A percentile compares a stretch with the other conserved stretches of the same genome.
Evolutionary conservation across 176 grass and related monocot species (phyloP).

Genomic region (Eremochloa ophiuroides): DNA sequence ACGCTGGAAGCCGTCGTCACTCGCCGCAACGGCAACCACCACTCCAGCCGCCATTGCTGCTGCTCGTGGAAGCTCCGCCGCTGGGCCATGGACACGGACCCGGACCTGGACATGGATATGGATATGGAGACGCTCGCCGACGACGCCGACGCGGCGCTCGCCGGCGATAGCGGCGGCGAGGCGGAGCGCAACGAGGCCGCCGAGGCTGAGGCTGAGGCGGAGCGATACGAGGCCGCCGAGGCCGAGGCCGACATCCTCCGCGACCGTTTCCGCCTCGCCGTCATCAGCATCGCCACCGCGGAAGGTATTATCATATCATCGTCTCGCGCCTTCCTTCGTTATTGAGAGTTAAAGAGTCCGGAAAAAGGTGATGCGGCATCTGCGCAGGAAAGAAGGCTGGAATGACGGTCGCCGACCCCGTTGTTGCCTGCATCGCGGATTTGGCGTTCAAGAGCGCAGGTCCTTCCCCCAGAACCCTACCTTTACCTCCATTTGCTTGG

Average conservation of each 20-base stretch:
- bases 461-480: conserved; percentile 8
- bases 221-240: conserved; percentile 40
- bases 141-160: background rate
- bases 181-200: conserved; percentile 12
- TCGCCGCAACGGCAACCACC: no score
- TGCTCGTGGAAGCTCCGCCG: background rate
- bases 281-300: conserved; percentile 67
- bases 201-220: background rate
- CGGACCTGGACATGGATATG: conserved; percentile 7
- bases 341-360: background rate
- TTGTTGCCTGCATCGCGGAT: conserved; percentile 75
- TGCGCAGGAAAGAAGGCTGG: conserved; percentile 61
- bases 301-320: conserved; percentile 47
- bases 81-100: background rate
- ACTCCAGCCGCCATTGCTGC: background rate
- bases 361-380: background rate
- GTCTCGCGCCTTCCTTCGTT: background rate
- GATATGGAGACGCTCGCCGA: conserved; percentile 16
- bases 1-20: no score
- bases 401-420: conserved; percentile 61
- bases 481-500: background rate
- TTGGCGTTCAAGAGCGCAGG: conserved; percentile 72
- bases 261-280: conserved; percentile 62
- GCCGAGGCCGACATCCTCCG: conserved; percentile 57
- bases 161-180: background rate